A percentile compares a stretch with the other conserved stretches of the same genome.
phyloP scores from a whole-genome alignment of 495 filamentous ascomycete genomes.

The Daldinia bambusicola region DNA sequence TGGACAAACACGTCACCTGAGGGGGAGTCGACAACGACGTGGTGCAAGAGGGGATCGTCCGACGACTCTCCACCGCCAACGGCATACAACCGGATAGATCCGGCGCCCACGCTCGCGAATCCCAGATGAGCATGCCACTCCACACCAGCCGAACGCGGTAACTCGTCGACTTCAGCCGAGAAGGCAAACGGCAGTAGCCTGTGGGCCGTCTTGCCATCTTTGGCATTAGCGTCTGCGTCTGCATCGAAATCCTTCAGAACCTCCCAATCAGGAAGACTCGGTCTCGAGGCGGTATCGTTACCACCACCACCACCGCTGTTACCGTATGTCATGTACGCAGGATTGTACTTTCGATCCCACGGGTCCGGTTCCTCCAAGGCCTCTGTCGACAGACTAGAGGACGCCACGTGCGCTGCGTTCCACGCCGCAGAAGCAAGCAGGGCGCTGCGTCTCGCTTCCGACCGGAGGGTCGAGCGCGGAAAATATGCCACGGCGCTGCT shows the following conservation, averaged over 20 bases:
- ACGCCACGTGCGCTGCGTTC: constrained; percentile 47
- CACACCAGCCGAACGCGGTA: constrained; percentile 74
- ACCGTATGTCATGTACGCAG: constrained; percentile 48
- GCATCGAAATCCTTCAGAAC: constrained; percentile 45
- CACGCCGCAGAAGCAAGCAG: constrained; percentile 48
- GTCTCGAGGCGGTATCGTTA: constrained; percentile 20
- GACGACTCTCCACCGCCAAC: neutral
- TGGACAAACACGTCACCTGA: constrained; percentile 39
- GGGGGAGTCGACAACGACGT: constrained; percentile 36
- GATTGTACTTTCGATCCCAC: constrained; percentile 76
- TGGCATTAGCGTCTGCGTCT: constrained; percentile 14
- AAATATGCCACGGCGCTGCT: constrained; percentile 78
- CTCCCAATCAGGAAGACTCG: constrained; percentile 51
- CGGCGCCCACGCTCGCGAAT: constrained; percentile 37
- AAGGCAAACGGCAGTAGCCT: constrained; percentile 69
- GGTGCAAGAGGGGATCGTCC: constrained; percentile 25
- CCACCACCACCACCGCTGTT: constrained; percentile 21
- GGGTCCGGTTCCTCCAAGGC: constrained; percentile 66
- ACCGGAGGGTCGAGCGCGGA: constrained; percentile 37
- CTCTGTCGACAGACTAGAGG: constrained; percentile 26
- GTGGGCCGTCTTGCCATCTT: constrained; percentile 12
- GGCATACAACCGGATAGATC: constrained; percentile 33
- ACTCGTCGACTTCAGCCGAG: constrained; percentile 73
- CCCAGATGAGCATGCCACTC: constrained; percentile 73
- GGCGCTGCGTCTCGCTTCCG: constrained; percentile 32